Conservation (phyloP, 2,329 filamentous ascomycete genomes). For the Lachnellula cervina region DNA sequence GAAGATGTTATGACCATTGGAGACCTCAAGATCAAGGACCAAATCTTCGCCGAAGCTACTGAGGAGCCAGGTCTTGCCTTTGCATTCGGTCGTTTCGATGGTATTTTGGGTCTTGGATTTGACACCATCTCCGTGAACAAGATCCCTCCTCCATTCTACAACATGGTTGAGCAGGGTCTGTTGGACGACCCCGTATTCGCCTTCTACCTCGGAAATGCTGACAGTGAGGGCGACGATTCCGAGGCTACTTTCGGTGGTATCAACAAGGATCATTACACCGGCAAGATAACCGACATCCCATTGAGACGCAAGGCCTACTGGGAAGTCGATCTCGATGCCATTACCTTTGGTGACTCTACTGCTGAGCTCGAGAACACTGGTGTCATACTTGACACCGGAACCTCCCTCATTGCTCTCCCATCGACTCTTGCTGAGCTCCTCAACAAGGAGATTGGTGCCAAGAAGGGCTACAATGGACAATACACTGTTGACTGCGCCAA, state of each 20-base stretch:
- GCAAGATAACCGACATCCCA: slow-evolving; percentile 88
- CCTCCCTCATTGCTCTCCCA: slow-evolving; percentile 93
- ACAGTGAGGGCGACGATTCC: slow-evolving; percentile 65
- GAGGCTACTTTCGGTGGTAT: slow-evolving; percentile 88
- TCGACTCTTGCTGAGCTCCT: slow-evolving; percentile 88
- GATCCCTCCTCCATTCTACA: slow-evolving; percentile 94
- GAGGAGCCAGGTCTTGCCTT: slow-evolving; percentile 94
- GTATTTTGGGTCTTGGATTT: slow-evolving; percentile 90
- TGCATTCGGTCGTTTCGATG: slow-evolving; percentile 95
- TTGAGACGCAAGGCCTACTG: slow-evolving; percentile 98
- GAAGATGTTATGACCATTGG: slow-evolving; percentile 83
- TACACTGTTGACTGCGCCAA: slow-evolving; percentile 89
- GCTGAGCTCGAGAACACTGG: slow-evolving; percentile 92
- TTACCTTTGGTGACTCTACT: slow-evolving; percentile 79
- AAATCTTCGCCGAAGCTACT: slow-evolving; percentile 95
- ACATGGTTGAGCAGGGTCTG: slow-evolving; percentile 84
- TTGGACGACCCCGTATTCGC: slow-evolving; percentile 91
- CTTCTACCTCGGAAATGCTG: slow-evolving; percentile 84
- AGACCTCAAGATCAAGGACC: slow-evolving; percentile 79
- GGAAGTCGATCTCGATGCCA: slow-evolving; percentile 94
- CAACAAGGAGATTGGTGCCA: slow-evolving; percentile 96
- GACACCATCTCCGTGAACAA: slow-evolving; percentile 96
- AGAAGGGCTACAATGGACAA: slow-evolving; percentile 96
- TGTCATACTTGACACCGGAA: slow-evolving; percentile 96
- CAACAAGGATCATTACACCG: slow-evolving; percentile 73